Conservation (phyloP, 1,139 yeast species). For the Lodderomyces beijingensis region DNA sequence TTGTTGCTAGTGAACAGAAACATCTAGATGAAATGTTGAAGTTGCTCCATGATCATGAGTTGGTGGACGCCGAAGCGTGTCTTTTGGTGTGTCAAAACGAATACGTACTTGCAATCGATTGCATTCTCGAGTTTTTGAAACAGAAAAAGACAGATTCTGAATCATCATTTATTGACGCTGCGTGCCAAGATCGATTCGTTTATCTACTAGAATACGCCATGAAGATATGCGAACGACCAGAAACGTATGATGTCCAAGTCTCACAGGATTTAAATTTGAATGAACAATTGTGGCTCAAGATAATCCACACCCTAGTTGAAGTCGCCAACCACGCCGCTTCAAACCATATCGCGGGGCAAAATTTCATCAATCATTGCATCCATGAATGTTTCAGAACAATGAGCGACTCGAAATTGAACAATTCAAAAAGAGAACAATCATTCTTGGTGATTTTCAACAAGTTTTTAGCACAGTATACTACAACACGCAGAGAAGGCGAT, state of each 20-base stretch:
- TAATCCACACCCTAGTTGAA: conserved; percentile 27
- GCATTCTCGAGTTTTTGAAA: conserved; percentile 15
- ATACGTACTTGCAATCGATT: conserved; percentile 23
- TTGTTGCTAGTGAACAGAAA: conserved; percentile 13
- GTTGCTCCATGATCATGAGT: conserved; percentile 22
- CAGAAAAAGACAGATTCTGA: no score
- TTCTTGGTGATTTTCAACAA: conserved; percentile 48
- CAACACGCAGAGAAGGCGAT: neutral
- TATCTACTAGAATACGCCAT: conserved; percentile 17
- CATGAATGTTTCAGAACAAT: conserved; percentile 51
- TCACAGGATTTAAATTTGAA: conserved; percentile 19
- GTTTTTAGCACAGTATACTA: conserved; percentile 38
- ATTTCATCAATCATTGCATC: conserved; percentile 41
- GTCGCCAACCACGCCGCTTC: conserved; percentile 11
- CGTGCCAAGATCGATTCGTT: conserved; percentile 19
- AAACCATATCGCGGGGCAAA: no score
- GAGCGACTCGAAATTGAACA: conserved; percentile 36
- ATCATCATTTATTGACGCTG: conserved; percentile 7
- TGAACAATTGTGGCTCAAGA: conserved; percentile 37
- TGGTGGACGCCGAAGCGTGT: conserved; percentile 21
- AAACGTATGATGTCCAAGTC: conserved; percentile 11
- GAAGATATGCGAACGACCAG: conserved; percentile 23
- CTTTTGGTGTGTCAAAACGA: conserved; percentile 19
- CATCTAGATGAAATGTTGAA: conserved; percentile 16
- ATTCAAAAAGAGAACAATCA: conserved; percentile 28